Base-by-base conservation (phyloP, 768 basidiomycete species). In the Neoboletus subvelutipes region DNA sequence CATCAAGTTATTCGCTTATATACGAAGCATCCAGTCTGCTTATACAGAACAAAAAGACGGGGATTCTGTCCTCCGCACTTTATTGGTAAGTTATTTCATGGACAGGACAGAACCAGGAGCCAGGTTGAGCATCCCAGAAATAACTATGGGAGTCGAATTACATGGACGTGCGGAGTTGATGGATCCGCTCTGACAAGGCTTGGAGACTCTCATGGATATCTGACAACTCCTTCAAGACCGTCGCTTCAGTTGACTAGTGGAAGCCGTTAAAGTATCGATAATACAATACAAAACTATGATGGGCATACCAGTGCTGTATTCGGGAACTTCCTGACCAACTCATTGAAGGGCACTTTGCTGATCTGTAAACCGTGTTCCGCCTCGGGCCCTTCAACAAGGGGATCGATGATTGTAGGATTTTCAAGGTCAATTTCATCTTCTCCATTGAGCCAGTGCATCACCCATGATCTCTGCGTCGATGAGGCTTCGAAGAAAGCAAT, bases 401-500 rank as follows among this genome's bases (percentile, higher is more conserved):
- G 92, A 65, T 93, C 79, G 56, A 79, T 77, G 57, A 75, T 71
- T 56, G 75, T 73, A 1, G 83, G 80, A 45, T 74, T 75, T 49
- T 88, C 84, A 26, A 77, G 76, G 26, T 78, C 80, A 33, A 80
- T 83, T 62, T 88, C 82, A 62, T 88, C 83, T 24, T 78, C 71
- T 42, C 81, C 77, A 17, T 72, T 68, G 57, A 92, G 79, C 87
- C 92, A 90, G 54, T 77, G 80, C 37, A 81, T 78, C 68, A 90
- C 73, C 88, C 89, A 92, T 10, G 69, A 73, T 59, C 82, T 78
- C 59, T 79, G 83, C 47, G 79, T 68, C 11, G 78, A 77, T 1
- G 90, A 80, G 1, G 67, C 64, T 74, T 97, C 95, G 64, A 78
- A 88, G 34, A 94, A 64, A 0, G 92, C 89, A 59, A 97, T 89